Conservation (phyloP, 225 moss, liverwort and hornwort genomes). For the Physcomitrellopsis africana region DNA sequence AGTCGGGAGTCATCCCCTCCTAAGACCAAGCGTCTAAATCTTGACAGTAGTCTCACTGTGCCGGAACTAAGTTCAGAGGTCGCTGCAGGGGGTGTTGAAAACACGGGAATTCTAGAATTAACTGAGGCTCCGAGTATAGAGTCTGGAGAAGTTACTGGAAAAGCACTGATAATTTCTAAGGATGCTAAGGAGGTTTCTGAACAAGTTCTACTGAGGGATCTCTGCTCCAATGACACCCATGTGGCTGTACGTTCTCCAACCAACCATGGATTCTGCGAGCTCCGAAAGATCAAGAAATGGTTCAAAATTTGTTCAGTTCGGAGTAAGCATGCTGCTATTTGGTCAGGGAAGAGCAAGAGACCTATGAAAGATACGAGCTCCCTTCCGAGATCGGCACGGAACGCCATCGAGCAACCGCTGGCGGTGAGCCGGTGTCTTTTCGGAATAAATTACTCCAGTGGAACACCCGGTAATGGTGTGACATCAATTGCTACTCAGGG, state of each 20-base stretch:
- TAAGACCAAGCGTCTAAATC: slow-evolving; percentile 21
- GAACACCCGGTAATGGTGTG: slow-evolving; percentile 35
- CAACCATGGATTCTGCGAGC: slow-evolving; percentile 32
- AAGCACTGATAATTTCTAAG: neutral
- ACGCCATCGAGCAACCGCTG: slow-evolving; percentile 14
- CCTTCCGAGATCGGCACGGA: slow-evolving; percentile 25
- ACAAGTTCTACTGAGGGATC: slow-evolving; percentile 9
- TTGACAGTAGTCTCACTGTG: neutral
- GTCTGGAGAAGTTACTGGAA: slow-evolving; percentile 30
- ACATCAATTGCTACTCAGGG: slow-evolving; percentile 16
- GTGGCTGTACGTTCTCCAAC: slow-evolving; percentile 23
- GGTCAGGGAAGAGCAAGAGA: slow-evolving; percentile 24
- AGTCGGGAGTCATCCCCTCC: slow-evolving; percentile 21
- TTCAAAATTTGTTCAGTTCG: neutral
- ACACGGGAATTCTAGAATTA: neutral
- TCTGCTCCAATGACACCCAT: slow-evolving; percentile 5
- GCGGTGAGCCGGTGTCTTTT: slow-evolving; percentile 26
- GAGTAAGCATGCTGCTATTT: slow-evolving; percentile 1
- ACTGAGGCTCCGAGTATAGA: slow-evolving; percentile 34
- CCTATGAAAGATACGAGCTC: neutral
- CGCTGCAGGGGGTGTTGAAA: slow-evolving; percentile 3
- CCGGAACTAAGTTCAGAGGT: slow-evolving; percentile 15
- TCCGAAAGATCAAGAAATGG: slow-evolving; percentile 33
- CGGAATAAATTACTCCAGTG: slow-evolving; percentile 24
- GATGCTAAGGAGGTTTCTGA: neutral